Conservation (phyloP, 148 eudicot genomes). For the Simmondsia chinensis region DNA sequence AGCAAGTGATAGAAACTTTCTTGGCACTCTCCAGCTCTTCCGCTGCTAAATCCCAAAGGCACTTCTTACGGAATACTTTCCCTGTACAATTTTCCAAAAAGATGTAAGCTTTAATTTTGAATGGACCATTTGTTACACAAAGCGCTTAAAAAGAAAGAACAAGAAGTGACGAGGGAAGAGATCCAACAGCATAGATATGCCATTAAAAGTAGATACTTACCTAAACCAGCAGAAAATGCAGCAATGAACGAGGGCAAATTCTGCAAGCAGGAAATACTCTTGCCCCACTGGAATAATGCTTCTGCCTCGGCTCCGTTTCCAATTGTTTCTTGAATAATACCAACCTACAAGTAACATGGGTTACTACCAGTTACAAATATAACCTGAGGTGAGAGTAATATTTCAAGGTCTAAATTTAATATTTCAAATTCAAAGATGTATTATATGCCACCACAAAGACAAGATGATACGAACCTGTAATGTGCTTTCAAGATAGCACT, state of each 20-base stretch:
- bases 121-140: too few species aligned
- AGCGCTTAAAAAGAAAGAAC: too few species aligned
- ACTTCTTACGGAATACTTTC: constrained; percentile 47
- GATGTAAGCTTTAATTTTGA: too few species aligned
- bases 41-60: constrained; percentile 51
- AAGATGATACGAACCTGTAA: constrained; percentile 54
- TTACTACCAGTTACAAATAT: not conserved
- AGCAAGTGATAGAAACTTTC: constrained; percentile 42
- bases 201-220: constrained; percentile 20
- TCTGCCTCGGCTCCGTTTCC: constrained; percentile 88
- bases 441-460: constrained; percentile 4
- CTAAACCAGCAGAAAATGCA: constrained; percentile 60
- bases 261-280: constrained; percentile 51
- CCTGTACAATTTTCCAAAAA: constrained; percentile 32
- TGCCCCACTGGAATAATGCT: constrained; percentile 61
- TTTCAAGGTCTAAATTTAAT: not conserved
- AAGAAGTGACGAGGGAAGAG: too few species aligned
- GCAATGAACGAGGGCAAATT: constrained; percentile 49
- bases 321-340: constrained; percentile 59
- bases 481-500: constrained; percentile 86
- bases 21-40: constrained; percentile 47
- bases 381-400: not conserved
- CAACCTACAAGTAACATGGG: constrained; percentile 33
- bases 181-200: not conserved
- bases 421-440: not conserved